Evolutionary conservation across 2,329 filamentous ascomycete genomes (phyloP).

Genomic region (Pestalotiopsis sp.): DNA sequence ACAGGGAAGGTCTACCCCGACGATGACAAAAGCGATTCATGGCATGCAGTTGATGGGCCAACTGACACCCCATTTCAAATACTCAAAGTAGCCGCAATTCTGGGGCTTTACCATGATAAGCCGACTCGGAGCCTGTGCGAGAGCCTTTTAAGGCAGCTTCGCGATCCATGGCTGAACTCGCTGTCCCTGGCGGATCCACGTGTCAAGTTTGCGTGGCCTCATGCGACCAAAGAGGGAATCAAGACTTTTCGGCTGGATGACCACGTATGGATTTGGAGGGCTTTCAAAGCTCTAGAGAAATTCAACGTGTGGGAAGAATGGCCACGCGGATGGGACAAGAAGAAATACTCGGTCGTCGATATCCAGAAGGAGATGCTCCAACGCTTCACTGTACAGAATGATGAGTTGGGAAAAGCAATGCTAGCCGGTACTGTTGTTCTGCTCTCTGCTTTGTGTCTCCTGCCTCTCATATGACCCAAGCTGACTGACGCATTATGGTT

Average conservation of each 20-base stretch:
- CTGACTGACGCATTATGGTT: background rate
- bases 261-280: slow-evolving; percentile 21
- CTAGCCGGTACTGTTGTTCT: slow-evolving; percentile 11
- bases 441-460: background rate
- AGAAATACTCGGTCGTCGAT: background rate
- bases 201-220: slow-evolving; percentile 16
- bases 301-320: background rate
- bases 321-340: background rate
- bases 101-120: background rate
- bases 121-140: background rate
- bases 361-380: slow-evolving; percentile 12
- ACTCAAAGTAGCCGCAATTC: slow-evolving; percentile 4
- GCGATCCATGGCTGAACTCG: background rate
- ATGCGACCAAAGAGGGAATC: background rate
- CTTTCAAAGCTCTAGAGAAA: slow-evolving; percentile 14
- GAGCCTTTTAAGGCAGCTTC: background rate
- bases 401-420: slow-evolving; percentile 16
- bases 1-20: slow-evolving; percentile 8
- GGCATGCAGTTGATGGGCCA: slow-evolving; percentile 7
- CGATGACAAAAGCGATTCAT: background rate
- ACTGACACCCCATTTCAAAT: slow-evolving; percentile 15
- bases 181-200: background rate
- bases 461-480: background rate
- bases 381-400: slow-evolving; percentile 17
- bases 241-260: slow-evolving; percentile 18